phyloP scores from a whole-genome alignment of 352 stramenopile genomes.

The Aphanomyces cochlioides region DNA sequence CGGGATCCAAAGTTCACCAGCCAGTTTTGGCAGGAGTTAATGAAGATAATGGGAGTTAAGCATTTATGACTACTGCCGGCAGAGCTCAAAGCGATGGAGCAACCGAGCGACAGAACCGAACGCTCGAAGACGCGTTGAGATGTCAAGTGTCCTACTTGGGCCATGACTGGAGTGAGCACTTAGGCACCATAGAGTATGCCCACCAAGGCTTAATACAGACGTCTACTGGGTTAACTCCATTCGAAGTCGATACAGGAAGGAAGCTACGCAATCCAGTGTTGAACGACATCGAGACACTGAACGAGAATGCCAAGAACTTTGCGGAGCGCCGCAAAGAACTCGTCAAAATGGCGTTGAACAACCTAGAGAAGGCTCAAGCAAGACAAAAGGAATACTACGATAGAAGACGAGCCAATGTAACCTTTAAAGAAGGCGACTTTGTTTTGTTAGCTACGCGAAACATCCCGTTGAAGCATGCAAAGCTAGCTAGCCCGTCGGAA shows the following conservation, averaged over 20 bases:
- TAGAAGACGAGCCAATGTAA: background rate
- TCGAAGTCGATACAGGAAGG: background rate
- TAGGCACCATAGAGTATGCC: slow-evolving; percentile 30
- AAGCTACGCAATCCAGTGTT: background rate
- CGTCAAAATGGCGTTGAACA: background rate
- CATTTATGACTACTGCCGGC: background rate
- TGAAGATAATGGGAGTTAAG: background rate
- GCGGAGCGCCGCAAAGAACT: background rate
- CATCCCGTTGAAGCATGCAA: background rate
- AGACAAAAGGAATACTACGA: slow-evolving; percentile 7
- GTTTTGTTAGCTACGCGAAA: background rate
- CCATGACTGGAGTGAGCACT: slow-evolving; percentile 21
- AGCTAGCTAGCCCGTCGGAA: background rate
- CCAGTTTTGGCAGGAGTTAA: background rate
- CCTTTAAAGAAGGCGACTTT: slow-evolving; percentile 7
- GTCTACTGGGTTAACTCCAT: slow-evolving; percentile 7
- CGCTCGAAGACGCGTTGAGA: background rate
- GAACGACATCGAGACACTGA: background rate
- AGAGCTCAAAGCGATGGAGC: background rate
- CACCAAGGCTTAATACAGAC: slow-evolving; percentile 8
- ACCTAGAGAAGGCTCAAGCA: background rate
- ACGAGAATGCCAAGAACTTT: slow-evolving; percentile 13
- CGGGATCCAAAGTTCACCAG: background rate
- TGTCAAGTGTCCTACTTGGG: slow-evolving; percentile 20
- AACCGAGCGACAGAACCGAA: background rate